Base-by-base conservation (phyloP, 208 protist species). In the Leishmania martiniquensis region DNA sequence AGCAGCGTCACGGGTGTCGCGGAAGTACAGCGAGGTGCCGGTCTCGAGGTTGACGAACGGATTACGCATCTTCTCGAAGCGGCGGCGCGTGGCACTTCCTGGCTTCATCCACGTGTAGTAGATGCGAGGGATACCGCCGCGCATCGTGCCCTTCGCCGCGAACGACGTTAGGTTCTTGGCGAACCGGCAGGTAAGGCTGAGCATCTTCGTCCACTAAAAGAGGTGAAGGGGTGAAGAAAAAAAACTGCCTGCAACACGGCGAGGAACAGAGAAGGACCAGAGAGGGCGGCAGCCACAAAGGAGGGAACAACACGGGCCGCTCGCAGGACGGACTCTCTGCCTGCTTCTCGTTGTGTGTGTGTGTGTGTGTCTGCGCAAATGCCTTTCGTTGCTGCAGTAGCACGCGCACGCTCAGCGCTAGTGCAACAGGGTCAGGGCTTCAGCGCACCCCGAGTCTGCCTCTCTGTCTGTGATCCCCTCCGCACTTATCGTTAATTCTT, bases 51-150 rank as follows among this genome's bases (percentile, higher is more conserved):
- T 90, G 5, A 97, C 95, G 84, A 97, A 98, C n/a, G 95, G 95
- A 81, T 98, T 98, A 13, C 93, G 91, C 93, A 97, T 96, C 85
- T 98, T 98, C 86, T 98, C 95, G 68, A 98, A 98, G 71, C 93
- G 95, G 49, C 93, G 86, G 4, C 95, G 91, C 47, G 95, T 97
- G 66, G 93, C 93, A 77, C 93, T 97, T 52, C 95, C 95, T 3
- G 95, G 95, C 66, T 90, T 92, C 95, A 98, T 98, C 93, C 95
- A 98, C 25, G 83, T 80, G 76, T 98, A 98, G 82, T 98, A 98
- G 77, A 98, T 97, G 82, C 95, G 95, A 6, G 95, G 95, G 70
- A 98, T 92, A 49, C 95, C 95, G 72, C 95, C 95, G 25, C 93
- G 88, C 95, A 97, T 97, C 67, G 92, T 95, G 17, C 95, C 95